These are phyloP conservation scores for Salicornia ramosissima DNA, from an alignment of 148 eudicot species.

Conservation along the genomic window DNA sequence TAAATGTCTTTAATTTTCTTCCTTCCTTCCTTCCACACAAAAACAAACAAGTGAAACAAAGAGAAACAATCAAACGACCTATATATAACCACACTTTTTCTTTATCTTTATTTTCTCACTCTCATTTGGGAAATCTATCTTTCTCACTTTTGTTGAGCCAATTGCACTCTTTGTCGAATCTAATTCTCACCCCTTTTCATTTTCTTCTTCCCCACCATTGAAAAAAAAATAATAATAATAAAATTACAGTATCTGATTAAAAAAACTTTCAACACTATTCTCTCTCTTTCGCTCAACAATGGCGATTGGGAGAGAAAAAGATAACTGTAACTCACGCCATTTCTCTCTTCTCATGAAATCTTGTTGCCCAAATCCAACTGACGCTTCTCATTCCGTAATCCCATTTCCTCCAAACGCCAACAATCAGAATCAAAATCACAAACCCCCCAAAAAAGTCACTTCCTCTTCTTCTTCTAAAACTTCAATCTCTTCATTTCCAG, in stretches of 20 bases:
- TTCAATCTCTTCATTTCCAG: slow-evolving; percentile 55
- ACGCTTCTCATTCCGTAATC: slow-evolving; percentile 23
- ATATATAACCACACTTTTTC: too few relatives aligned
- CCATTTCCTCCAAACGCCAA: slow-evolving; percentile 16
- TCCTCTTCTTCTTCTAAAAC: slow-evolving; percentile 11
- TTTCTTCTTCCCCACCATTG: background rate
- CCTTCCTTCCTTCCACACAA: too few relatives aligned
- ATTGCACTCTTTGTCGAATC: slow-evolving; percentile 1
- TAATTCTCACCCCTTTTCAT: background rate
- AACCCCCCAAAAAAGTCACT: background rate
- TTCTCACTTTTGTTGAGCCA: background rate
- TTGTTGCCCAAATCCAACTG: slow-evolving; percentile 57
- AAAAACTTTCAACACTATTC: too few relatives aligned
- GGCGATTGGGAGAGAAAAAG: slow-evolving; percentile 4
- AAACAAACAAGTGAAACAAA: too few relatives aligned
- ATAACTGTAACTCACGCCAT: slow-evolving; percentile 62
- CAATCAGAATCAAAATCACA: slow-evolving; percentile 8
- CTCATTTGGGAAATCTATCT: too few relatives aligned
- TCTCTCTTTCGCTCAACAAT: background rate
- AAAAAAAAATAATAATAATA: too few relatives aligned
- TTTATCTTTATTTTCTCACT: too few relatives aligned
- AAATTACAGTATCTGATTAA: too few relatives aligned
- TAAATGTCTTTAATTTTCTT: too few relatives aligned
- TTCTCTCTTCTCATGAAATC: slow-evolving; percentile 73
- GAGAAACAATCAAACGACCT: too few relatives aligned